phyloP scores from a whole-genome alignment of 2,329 filamentous ascomycete genomes.

The Periconia digitata region DNA sequence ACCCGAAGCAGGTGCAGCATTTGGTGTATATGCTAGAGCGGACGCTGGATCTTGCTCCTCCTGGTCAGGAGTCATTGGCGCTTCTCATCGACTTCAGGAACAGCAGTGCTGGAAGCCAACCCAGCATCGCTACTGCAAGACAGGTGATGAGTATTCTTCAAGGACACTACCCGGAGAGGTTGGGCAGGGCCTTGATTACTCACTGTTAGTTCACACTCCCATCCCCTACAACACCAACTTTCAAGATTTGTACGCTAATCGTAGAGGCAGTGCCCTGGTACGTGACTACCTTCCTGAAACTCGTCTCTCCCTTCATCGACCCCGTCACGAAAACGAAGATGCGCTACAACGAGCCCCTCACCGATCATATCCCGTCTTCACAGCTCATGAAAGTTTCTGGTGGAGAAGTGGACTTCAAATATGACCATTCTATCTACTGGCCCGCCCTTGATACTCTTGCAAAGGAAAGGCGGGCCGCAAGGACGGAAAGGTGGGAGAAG shows the following conservation, averaged over 20 bases:
- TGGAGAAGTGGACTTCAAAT: constrained; percentile 84
- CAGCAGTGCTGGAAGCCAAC: constrained; percentile 73
- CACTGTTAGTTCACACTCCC: constrained; percentile 63
- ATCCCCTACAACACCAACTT: background rate
- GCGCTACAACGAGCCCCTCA: constrained; percentile 94
- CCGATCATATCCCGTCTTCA: constrained; percentile 73
- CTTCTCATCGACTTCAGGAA: constrained; percentile 91
- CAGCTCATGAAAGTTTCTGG: constrained; percentile 81
- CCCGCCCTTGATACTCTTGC: constrained; percentile 76
- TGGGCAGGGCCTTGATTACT: constrained; percentile 85
- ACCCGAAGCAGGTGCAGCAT: constrained; percentile 86
- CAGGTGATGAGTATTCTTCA: constrained; percentile 91
- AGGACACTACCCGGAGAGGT: constrained; percentile 90
- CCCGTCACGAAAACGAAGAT: constrained; percentile 91
- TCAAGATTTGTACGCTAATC: background rate
- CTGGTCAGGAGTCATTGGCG: constrained; percentile 82
- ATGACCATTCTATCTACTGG: constrained; percentile 90
- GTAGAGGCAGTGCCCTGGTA: constrained; percentile 74
- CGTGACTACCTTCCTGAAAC: constrained; percentile 91
- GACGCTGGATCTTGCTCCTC: constrained; percentile 81
- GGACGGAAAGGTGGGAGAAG: constrained; percentile 71
- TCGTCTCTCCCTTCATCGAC: constrained; percentile 96
- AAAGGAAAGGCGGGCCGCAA: constrained; percentile 63
- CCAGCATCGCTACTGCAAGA: constrained; percentile 73
- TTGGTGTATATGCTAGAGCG: constrained; percentile 95